phyloP scores from a whole-genome alignment of 108 stramenopile species.

The Epithemia pelagica region DNA sequence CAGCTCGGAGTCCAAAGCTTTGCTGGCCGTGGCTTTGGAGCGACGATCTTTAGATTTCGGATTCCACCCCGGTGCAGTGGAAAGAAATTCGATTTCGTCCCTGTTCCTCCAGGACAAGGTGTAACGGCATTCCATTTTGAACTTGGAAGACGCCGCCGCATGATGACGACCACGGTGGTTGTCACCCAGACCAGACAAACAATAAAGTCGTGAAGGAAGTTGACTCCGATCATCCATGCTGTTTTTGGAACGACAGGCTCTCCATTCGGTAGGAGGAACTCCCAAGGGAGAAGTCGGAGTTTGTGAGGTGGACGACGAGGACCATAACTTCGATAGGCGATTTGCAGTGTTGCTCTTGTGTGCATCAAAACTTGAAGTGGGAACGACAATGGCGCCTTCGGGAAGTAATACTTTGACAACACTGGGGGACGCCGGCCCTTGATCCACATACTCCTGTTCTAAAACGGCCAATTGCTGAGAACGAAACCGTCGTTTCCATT shows the following conservation, averaged over 20 bases:
- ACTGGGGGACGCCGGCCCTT: neutral
- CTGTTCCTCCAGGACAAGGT: constrained; percentile 38
- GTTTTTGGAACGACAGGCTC: constrained; percentile 2
- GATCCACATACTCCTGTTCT: neutral
- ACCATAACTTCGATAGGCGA: constrained; percentile 16
- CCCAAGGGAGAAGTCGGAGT: constrained; percentile 35
- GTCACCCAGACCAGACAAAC: constrained; percentile 12
- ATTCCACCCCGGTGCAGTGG: constrained; percentile 41
- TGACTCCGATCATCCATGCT: constrained; percentile 16
- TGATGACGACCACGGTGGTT: neutral
- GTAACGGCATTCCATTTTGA: constrained; percentile 29
- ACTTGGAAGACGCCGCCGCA: constrained; percentile 23
- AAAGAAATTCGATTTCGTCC: constrained; percentile 27
- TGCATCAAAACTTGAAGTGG: neutral
- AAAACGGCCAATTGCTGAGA: constrained; percentile 36
- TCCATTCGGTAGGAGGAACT: constrained; percentile 24
- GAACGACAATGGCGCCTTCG: neutral
- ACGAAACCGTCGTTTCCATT: constrained; percentile 84
- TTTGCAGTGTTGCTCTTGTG: neutral
- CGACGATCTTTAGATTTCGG: neutral
- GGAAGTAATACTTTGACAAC: neutral
- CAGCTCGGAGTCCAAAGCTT: constrained; percentile 27
- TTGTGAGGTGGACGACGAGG: constrained; percentile 28
- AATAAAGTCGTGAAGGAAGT: constrained; percentile 40
- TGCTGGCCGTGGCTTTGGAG: neutral